Evolutionary conservation across 1,284 basidiomycete species (phyloP), one percentile per base, ranked within the genome.

Genomic region (Pascua sp.): DNA sequence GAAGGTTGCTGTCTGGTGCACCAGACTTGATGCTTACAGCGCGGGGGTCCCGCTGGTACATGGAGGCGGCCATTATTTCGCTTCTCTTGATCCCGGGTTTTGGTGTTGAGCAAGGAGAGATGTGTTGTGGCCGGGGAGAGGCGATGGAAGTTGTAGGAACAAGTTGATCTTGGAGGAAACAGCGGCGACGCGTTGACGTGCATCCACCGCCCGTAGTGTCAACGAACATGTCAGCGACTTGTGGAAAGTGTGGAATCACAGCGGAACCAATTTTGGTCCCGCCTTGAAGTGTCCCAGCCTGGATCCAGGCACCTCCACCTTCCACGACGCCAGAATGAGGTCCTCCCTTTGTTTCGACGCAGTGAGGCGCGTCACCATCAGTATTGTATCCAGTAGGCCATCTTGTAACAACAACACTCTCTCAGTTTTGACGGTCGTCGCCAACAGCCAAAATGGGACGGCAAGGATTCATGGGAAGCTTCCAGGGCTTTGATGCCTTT

Each of bases 401-500:
- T 8, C 42, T 44, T 44, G 11, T 44, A 16, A 17, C 42, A 13
- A 44, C n/a, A 16, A 17, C 15, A 17, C 42, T 44, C n/a, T 32
- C 24, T 32, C 24, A 32, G 24, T 4, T 7, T 32, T 7, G 24
- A 32, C 24, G 24, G 24, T 7, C 24, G 24, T 5, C 4, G n/a
- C 15, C 2, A 15, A 17, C 12, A 17, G n/a, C 42, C 47, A 37
- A 40, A 17, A 77, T 77, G 76, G 76, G 76, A 57, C 64, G 74
- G 16, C 75, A 77, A 67, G 76, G 76, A 44, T 64, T 77, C 58
- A 59, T 77, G 58, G 76, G 77, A 52, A 63, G 52, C 47, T 68
- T 76, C 62, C 70, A 73, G 50, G 77, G 77, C 76, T 83, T 98
- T 61, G 94, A 98, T 82, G 95, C 94, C 77, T 98, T 98, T 81